phyloP scores from a whole-genome alignment of 495 filamentous ascomycete species.

The Hypoxylon fragiforme region DNA sequence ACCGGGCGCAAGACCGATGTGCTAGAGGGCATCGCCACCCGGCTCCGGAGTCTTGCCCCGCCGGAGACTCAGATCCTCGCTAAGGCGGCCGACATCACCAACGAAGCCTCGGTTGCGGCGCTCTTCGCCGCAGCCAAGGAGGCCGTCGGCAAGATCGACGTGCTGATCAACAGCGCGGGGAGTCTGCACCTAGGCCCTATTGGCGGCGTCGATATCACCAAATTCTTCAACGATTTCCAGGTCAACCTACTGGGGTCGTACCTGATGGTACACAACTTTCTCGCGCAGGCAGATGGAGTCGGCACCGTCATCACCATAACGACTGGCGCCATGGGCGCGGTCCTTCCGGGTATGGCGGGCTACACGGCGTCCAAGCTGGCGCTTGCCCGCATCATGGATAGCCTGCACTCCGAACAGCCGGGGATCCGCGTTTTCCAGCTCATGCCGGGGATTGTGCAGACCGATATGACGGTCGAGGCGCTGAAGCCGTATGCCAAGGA shows the following conservation, averaged over 20 bases:
- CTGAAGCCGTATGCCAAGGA: constrained; percentile 42
- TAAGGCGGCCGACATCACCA: constrained; percentile 37
- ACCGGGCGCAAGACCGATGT: constrained; percentile 38
- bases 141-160: constrained; percentile 43
- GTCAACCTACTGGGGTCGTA: constrained; percentile 46
- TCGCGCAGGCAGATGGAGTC: constrained; percentile 33
- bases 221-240: constrained; percentile 29
- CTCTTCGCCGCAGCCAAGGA: constrained; percentile 41
- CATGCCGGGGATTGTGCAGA: constrained; percentile 47
- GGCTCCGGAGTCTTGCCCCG: constrained; percentile 24
- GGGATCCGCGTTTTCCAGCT: constrained; percentile 43
- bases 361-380: constrained; percentile 47
- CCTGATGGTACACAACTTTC: constrained; percentile 42
- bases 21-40: constrained; percentile 29
- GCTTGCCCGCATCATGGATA: constrained; percentile 38
- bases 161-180: constrained; percentile 49
- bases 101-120: constrained; percentile 32
- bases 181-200: constrained; percentile 9
- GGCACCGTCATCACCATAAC: constrained; percentile 36
- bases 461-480: constrained; percentile 27
- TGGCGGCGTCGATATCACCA: constrained; percentile 7
- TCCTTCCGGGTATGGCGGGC: constrained; percentile 36
- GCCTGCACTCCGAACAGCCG: constrained; percentile 31
- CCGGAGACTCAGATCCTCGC: constrained; percentile 33
- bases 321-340: constrained; percentile 24